Conservation (phyloP, 768 basidiomycete species). For the Tylopilus felleus region DNA sequence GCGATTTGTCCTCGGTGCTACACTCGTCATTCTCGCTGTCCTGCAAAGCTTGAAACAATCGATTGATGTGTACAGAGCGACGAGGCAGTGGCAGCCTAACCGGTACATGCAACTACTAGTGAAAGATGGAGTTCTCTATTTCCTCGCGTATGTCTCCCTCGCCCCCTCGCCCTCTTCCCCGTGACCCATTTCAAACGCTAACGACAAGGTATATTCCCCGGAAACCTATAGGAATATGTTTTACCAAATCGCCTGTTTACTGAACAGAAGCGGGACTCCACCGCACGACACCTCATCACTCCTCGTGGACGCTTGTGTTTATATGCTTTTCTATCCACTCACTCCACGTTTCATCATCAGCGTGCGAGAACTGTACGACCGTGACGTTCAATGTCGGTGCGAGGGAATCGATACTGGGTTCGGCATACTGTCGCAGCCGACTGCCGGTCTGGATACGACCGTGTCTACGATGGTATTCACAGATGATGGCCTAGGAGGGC, state of each 20-base stretch:
- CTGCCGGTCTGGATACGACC: not conserved
- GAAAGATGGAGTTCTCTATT: constrained; percentile 11
- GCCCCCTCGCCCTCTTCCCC: not conserved
- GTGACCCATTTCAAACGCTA: not conserved
- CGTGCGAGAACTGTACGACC: not conserved
- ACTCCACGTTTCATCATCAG: constrained; percentile 7
- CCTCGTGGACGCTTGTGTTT: not conserved
- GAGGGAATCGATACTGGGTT: not conserved
- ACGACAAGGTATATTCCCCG: too few relatives aligned
- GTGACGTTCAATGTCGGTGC: not conserved
- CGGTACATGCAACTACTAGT: not conserved
- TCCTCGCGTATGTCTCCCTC: constrained; percentile 5
- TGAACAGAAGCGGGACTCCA: not conserved
- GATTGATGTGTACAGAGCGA: not conserved
- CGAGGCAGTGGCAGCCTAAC: constrained; percentile 6
- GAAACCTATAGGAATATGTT: not conserved
- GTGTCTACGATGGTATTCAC: not conserved
- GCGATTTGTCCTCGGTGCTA: not conserved
- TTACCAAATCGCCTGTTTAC: not conserved
- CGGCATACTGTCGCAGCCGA: not conserved
- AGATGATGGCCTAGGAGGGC: not conserved
- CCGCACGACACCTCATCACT: not conserved
- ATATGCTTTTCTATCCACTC: not conserved
- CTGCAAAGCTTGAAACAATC: not conserved
- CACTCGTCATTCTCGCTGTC: not conserved